These are phyloP conservation scores for Plasmopara viticola DNA, from an alignment of 352 stramenopile species.

Conservation along the genomic window DNA sequence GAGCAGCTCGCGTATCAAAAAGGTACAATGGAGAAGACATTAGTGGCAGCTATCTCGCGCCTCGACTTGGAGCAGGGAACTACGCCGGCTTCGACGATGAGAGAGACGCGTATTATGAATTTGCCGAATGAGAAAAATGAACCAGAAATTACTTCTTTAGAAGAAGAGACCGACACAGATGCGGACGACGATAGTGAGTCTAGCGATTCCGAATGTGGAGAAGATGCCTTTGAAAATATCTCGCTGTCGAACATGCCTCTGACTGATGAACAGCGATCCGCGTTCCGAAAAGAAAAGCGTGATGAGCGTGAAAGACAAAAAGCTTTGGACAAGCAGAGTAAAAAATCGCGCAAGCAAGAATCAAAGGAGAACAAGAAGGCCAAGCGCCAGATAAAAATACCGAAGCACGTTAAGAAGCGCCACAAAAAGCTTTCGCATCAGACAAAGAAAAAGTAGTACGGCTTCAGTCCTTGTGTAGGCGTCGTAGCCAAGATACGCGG, in stretches of 20 bases:
- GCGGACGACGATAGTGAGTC: slow-evolving; percentile 25
- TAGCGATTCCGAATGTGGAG: slow-evolving; percentile 24
- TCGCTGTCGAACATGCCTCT: slow-evolving; percentile 31
- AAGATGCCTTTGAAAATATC: slow-evolving; percentile 10
- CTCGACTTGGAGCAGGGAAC: slow-evolving; percentile 44
- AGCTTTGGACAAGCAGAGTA: slow-evolving; percentile 53
- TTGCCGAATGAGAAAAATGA: slow-evolving; percentile 56
- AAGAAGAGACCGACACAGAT: slow-evolving; percentile 50
- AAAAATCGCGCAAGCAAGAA: slow-evolving; percentile 94
- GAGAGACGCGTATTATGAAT: slow-evolving; percentile 63
- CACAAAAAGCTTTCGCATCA: slow-evolving; percentile 93
- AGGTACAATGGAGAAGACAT: slow-evolving; percentile 80
- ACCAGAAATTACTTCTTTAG: slow-evolving; percentile 34
- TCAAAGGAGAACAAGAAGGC: slow-evolving; percentile 92
- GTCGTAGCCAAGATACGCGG: too few relatives aligned
- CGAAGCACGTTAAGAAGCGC: slow-evolving; percentile 98
- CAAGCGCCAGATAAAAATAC: slow-evolving; percentile 96
- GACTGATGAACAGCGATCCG: slow-evolving; percentile 77
- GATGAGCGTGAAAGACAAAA: slow-evolving; percentile 53
- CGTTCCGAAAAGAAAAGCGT: slow-evolving; percentile 79
- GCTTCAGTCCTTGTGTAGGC: neutral
- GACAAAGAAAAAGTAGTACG: slow-evolving; percentile 44
- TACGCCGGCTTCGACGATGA: slow-evolving; percentile 14
- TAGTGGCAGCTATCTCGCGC: slow-evolving; percentile 71
- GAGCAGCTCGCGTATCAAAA: slow-evolving; percentile 83